These are phyloP conservation scores for Dorcoceras hygrometricum DNA, from an alignment of 257 asterid species.

Conservation along the genomic window DNA sequence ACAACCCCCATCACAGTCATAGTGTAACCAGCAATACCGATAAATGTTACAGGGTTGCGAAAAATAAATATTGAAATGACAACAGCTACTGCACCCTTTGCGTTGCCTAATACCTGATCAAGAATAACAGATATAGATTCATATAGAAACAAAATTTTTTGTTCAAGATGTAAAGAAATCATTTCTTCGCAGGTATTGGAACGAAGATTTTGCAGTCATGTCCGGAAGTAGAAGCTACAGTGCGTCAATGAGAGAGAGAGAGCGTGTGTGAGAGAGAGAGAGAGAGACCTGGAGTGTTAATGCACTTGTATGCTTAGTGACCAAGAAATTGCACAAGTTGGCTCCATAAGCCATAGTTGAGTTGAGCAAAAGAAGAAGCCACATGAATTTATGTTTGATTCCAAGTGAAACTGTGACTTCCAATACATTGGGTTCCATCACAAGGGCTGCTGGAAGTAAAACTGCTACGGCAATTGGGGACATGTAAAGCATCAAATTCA, in stretches of 20 bases:
- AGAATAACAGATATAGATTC: neutral
- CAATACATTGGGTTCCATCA: constrained; percentile 80
- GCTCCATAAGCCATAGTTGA: constrained; percentile 89
- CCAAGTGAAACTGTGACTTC: constrained; percentile 59
- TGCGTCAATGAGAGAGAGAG: constrained; percentile 8
- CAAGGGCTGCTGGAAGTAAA: constrained; percentile 65
- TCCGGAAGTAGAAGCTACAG: neutral
- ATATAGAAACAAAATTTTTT: neutral
- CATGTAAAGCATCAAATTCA: constrained; percentile 96
- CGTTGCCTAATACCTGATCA: constrained; percentile 86
- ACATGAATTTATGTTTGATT: constrained; percentile 53
- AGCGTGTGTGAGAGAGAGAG: constrained; percentile 1
- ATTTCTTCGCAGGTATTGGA: neutral
- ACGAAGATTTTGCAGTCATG: neutral
- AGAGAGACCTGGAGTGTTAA: constrained; percentile 81
- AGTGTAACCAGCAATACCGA: constrained; percentile 89
- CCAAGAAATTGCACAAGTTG: constrained; percentile 86
- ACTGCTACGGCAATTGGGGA: constrained; percentile 85
- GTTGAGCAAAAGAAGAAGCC: constrained; percentile 66
- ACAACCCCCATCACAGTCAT: constrained; percentile 96
- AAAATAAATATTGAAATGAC: constrained; percentile 91
- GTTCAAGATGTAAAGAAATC: neutral
- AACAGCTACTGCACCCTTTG: constrained; percentile 99
- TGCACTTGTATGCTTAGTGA: constrained; percentile 91
- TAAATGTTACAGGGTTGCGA: constrained; percentile 80